Base-by-base conservation (phyloP, 768 basidiomycete species). In the Lentinus brumalis region DNA sequence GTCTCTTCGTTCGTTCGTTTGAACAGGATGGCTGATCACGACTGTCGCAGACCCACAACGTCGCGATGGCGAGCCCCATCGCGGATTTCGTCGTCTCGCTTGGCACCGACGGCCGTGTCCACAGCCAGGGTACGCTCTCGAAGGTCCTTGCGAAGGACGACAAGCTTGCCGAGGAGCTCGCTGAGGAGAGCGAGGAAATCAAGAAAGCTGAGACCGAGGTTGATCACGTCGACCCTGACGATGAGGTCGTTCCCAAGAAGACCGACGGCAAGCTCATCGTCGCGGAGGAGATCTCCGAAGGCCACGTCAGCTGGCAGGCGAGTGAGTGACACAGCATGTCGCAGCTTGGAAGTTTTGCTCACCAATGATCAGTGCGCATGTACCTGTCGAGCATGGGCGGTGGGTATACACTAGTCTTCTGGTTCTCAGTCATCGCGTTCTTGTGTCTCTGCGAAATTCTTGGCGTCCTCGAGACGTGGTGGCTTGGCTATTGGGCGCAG, bases 11-110 rank as follows among this genome's bases (percentile, higher is more conserved):
- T 9, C 21, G 18, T 30, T 5, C 2, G 21, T 30, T 9, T 29
- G 9, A 18, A 29, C 46, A 2, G 10, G 9, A 30, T 51, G n/a
- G 40, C 26, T 5, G 53, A 9, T 2, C 14, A 12, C n/a, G 29
- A 40, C n/a, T 5, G 15, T 16, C 21, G 10, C 42, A 80, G 79
- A 81, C 80, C 0, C 81, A 82, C 66, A 79, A 81, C 59, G 76
- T 87, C 35, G 79, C 81, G 1, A 74, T 87, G 71, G 74, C 79
- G 4, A 74, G 74, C 12, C 77, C 83, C 9, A 77, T 86, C 21
- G 83, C 86, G 7, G 76, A 79, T 4, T 82, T 81, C 60, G 80
- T 86, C 5, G 79, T 88, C 8, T 80, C 82, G 1, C 62, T 88
- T n/a, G 77, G 78, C 21, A 62, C 67, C 5, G 82, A 87, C 62